These are phyloP conservation scores for Harringtonia lauricola DNA, from an alignment of 2,329 filamentous ascomycete species.

Conservation along the genomic window DNA sequence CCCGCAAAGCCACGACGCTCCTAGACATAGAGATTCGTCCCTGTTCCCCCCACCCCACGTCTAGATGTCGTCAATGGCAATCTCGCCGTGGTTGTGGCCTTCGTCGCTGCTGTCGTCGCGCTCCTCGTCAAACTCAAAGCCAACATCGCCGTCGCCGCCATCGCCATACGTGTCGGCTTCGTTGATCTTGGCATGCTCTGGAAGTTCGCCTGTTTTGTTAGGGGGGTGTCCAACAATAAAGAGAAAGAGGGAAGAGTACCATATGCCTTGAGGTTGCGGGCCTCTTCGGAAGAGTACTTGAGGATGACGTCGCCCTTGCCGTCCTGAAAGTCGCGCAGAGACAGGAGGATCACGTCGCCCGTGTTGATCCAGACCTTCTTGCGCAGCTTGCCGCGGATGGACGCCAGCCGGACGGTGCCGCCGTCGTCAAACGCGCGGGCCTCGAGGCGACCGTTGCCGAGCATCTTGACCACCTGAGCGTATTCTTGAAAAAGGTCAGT, in stretches of 20 bases:
- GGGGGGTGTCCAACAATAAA: neutral
- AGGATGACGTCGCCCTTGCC: slow-evolving; percentile 88
- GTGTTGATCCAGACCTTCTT: slow-evolving; percentile 96
- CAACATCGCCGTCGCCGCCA: slow-evolving; percentile 87
- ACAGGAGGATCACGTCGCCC: slow-evolving; percentile 83
- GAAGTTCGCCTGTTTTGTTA: slow-evolving; percentile 59
- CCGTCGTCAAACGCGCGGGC: slow-evolving; percentile 89
- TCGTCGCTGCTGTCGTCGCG: slow-evolving; percentile 49
- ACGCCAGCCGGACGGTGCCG: slow-evolving; percentile 66
- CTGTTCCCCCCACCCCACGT: no score
- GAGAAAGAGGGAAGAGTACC: slow-evolving; percentile 1
- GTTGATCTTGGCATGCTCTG: slow-evolving; percentile 99
- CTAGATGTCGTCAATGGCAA: slow-evolving; percentile 95
- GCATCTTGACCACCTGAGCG: slow-evolving; percentile 57
- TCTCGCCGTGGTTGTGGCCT: slow-evolving; percentile 40
- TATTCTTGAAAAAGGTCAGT: no score
- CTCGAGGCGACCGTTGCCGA: slow-evolving; percentile 64
- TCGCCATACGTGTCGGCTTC: slow-evolving; percentile 93
- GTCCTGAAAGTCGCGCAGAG: slow-evolving; percentile 75
- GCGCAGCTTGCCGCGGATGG: slow-evolving; percentile 78
- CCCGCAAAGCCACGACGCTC: no score
- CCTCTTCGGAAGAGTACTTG: slow-evolving; percentile 90
- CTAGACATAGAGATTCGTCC: no score
- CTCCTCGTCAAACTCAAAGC: slow-evolving; percentile 98
- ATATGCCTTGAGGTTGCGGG: slow-evolving; percentile 88